Conservation (phyloP, 306 rosid genomes). For the Inga laurina region DNA sequence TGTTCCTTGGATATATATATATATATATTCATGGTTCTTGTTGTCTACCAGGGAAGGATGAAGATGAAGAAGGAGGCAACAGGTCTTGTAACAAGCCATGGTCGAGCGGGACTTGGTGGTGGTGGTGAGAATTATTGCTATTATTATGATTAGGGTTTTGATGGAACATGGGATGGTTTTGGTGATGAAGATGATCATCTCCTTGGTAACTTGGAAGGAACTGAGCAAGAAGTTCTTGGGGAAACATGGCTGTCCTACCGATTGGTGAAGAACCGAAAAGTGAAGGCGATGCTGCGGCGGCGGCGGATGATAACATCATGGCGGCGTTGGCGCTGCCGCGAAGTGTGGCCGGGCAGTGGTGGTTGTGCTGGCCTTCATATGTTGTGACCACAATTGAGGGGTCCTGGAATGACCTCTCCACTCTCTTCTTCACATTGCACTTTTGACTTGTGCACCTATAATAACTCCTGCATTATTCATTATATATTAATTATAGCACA, state of each 20-base stretch:
- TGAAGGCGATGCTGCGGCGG: constrained; percentile 9
- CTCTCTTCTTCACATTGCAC: constrained; percentile 77
- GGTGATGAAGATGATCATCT: constrained; percentile 6
- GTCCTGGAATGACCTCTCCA: constrained; percentile 69
- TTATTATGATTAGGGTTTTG: constrained; percentile 35
- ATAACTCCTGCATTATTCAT: constrained; percentile 56
- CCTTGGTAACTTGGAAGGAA: constrained; percentile 44
- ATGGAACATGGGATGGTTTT: constrained; percentile 35
- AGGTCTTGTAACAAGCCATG: constrained; percentile 60
- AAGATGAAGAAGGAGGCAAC: constrained; percentile 32
- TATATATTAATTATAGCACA: background rate
- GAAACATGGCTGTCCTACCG: constrained; percentile 31
- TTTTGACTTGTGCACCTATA: constrained; percentile 75
- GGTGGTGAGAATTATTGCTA: background rate
- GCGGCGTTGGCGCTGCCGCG: constrained; percentile 42
- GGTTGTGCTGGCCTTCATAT: constrained; percentile 78
- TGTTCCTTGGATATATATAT: background rate
- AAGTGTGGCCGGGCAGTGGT: constrained; percentile 57
- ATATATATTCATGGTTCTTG: constrained; percentile 27
- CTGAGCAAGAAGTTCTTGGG: constrained; percentile 56
- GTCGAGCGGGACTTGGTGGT: constrained; percentile 32
- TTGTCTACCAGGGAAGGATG: constrained; percentile 35
- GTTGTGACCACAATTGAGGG: constrained; percentile 66
- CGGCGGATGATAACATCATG: constrained; percentile 33
- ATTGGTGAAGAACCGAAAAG: constrained; percentile 32